Conservation (phyloP, 257 asterid species). For the Capsicum baccatum region DNA sequence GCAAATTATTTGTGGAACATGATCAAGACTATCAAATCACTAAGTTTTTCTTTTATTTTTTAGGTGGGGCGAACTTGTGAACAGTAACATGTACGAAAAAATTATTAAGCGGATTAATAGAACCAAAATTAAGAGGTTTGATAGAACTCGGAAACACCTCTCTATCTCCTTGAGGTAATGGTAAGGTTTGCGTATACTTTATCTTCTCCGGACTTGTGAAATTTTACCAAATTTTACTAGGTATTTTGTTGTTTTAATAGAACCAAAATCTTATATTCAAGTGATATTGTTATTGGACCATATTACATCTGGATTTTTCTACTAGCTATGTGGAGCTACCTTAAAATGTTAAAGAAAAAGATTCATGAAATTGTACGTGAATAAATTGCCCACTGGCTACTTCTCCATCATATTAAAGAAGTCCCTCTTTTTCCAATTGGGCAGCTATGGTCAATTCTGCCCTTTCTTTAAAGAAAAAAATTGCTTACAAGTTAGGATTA, state of each 20-base stretch:
- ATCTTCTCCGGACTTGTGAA: too few relatives aligned
- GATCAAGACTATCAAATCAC: neutral
- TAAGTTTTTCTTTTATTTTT: neutral
- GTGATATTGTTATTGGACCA: neutral
- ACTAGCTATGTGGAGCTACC: slow-evolving; percentile 5
- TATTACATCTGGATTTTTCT: neutral
- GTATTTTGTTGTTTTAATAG: neutral
- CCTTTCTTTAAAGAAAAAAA: neutral
- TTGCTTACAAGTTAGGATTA: neutral
- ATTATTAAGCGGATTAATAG: neutral
- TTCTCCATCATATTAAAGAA: slow-evolving; percentile 10
- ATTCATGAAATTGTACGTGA: slow-evolving; percentile 10
- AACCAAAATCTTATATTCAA: neutral
- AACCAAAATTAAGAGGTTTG: neutral
- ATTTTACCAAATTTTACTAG: too few relatives aligned
- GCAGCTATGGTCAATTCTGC: neutral
- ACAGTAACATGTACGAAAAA: too few relatives aligned
- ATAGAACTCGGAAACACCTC: too few relatives aligned
- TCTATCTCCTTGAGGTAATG: too few relatives aligned
- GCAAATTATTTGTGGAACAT: neutral
- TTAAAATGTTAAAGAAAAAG: slow-evolving; percentile 20
- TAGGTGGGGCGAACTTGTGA: neutral
- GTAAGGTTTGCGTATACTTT: too few relatives aligned
- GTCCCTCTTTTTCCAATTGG: neutral
- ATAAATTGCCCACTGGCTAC: neutral